These are phyloP conservation scores for Corymbia maculata DNA, from an alignment of 345 rosid genomes.

Conservation along the genomic window DNA sequence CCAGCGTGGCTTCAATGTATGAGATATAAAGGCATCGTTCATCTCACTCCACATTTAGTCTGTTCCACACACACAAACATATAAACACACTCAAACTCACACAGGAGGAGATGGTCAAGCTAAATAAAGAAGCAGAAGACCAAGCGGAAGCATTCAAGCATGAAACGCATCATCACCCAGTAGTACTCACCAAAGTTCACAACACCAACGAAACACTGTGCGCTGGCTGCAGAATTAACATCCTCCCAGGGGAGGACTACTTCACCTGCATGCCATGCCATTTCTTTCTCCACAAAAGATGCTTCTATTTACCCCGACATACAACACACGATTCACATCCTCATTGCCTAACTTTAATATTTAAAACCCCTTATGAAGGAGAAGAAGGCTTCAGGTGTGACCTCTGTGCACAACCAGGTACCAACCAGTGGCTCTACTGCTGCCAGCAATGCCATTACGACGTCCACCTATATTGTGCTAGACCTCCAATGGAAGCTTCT, in stretches of 20 bases:
- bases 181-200: neutral
- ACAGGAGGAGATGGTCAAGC: neutral
- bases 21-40: neutral
- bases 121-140: neutral
- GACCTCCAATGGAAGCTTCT: neutral
- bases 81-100: neutral
- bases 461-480: neutral
- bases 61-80: neutral
- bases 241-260: neutral
- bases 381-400: neutral
- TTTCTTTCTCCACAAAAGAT: neutral
- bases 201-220: neutral
- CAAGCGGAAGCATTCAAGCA: neutral
- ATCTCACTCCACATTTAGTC: neutral
- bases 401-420: neutral
- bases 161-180: neutral
- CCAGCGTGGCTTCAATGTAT: neutral
- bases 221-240: neutral
- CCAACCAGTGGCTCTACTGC: constrained; percentile 1
- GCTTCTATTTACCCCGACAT: neutral
- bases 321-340: neutral
- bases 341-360: neutral
- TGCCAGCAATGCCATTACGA: neutral
- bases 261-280: neutral
- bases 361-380: neutral